A percentile compares a stretch with the other conserved stretches of the same genome.
Conservation (phyloP, 2,329 filamentous ascomycete genomes). For the Colletotrichum sp. region DNA sequence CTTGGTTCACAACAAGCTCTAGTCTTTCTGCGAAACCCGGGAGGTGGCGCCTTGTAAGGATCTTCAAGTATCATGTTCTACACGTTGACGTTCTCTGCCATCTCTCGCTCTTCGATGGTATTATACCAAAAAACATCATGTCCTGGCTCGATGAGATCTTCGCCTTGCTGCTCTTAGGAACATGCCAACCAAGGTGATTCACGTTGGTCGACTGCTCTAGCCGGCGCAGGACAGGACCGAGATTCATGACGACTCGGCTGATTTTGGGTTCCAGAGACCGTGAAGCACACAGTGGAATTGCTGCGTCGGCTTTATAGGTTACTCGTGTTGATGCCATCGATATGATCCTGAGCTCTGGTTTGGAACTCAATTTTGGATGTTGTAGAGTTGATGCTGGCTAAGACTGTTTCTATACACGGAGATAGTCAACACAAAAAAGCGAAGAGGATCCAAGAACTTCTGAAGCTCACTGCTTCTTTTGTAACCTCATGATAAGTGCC, state of each 20-base stretch:
- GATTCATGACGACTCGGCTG: rapidly evolving
- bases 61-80: rapidly evolving
- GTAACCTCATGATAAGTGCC: neutral
- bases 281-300: rapidly evolving
- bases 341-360: neutral
- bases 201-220: neutral
- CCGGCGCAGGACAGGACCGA: neutral
- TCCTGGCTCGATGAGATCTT: too few species aligned
- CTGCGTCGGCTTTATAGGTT: rapidly evolving
- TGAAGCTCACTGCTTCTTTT: neutral
- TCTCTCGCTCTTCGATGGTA: neutral
- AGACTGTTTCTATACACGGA: neutral
- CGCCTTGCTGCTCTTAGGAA: neutral
- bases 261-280: neutral
- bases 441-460: rapidly evolving
- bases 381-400: neutral
- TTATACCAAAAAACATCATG: too few species aligned
- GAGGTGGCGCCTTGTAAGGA: neutral
- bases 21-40: neutral
- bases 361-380: too few species aligned
- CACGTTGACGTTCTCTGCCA: neutral
- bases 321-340: neutral
- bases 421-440: neutral
- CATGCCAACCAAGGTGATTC: neutral
- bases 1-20: rapidly evolving